These are phyloP conservation scores for Clarireedia paspali DNA, from an alignment of 2,329 filamentous ascomycete genomes.

Conservation along the genomic window DNA sequence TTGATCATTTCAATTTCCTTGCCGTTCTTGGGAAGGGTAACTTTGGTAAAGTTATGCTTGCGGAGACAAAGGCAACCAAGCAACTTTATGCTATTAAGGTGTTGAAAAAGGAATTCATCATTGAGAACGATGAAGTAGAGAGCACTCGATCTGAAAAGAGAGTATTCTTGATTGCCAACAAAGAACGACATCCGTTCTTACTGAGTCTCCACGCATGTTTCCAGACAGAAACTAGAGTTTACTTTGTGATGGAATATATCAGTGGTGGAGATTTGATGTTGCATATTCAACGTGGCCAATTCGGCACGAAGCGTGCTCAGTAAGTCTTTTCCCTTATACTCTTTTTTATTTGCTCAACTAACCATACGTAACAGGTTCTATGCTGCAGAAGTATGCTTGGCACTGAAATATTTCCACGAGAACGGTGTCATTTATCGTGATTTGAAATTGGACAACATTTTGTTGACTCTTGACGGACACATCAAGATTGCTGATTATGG, in stretches of 20 bases:
- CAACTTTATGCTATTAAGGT: constrained; percentile 98
- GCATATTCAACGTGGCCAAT: constrained; percentile 95
- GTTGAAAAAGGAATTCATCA: constrained; percentile 99
- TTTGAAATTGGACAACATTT: constrained; percentile 78
- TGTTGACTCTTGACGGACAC: constrained; percentile 89
- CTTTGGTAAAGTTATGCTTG: constrained; percentile 99
- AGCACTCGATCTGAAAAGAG: constrained; percentile 96
- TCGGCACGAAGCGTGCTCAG: constrained; percentile 93
- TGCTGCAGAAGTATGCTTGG: constrained; percentile 92
- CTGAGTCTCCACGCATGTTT: constrained; percentile 95
- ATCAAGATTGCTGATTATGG: constrained; percentile 99
- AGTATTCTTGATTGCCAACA: constrained; percentile 94
- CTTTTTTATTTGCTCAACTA: constrained; percentile 15
- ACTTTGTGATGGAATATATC: constrained; percentile 99
- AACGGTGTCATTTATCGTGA: constrained; percentile 96
- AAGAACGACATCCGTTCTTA: constrained; percentile 92
- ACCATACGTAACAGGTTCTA: constrained; percentile 61
- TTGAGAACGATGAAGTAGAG: constrained; percentile 98
- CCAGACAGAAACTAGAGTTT: constrained; percentile 95
- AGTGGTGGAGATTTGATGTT: constrained; percentile 98
- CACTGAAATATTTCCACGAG: constrained; percentile 98
- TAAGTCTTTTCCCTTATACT: constrained; percentile 40
- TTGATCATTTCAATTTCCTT: constrained; percentile 99
- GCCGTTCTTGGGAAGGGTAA: constrained; percentile 98
- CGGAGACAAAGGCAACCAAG: constrained; percentile 87